phyloP scores from a whole-genome alignment of 768 basidiomycete genomes.

The Trametes cingulata region DNA sequence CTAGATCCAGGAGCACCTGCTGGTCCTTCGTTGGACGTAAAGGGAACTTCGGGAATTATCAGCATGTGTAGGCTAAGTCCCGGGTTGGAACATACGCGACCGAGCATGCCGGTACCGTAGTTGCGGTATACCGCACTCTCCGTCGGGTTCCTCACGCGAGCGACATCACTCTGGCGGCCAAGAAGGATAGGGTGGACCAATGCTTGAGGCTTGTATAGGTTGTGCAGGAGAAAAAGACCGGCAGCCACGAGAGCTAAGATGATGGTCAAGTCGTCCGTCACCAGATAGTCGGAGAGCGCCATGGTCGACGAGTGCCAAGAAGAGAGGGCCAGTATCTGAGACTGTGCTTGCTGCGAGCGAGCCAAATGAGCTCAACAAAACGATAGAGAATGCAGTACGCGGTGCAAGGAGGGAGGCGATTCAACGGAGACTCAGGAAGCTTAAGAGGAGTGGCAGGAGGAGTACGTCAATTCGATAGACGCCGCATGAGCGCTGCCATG shows the following conservation, averaged over 20 bases:
- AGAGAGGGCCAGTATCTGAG: too few relatives aligned
- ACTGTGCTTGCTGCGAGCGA: too few relatives aligned
- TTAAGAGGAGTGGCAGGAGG: background rate
- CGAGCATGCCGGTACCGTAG: constrained; percentile 84
- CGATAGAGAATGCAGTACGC: too few relatives aligned
- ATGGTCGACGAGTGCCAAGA: constrained; percentile 23
- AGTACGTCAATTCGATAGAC: background rate
- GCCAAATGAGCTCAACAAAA: too few relatives aligned
- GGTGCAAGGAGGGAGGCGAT: too few relatives aligned
- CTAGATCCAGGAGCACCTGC: constrained; percentile 62
- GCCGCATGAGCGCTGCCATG: background rate
- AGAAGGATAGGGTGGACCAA: constrained; percentile 93
- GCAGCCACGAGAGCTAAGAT: constrained; percentile 74
- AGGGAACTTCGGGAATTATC: constrained; percentile 60
- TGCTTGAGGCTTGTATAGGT: constrained; percentile 77
- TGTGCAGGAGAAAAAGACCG: constrained; percentile 75
- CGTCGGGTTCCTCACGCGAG: constrained; percentile 72
- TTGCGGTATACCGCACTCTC: constrained; percentile 91
- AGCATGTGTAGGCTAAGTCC: background rate
- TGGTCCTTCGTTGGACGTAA: constrained; percentile 71
- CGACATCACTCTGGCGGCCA: constrained; percentile 89
- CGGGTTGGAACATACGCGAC: constrained; percentile 53
- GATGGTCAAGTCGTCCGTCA: constrained; percentile 79
- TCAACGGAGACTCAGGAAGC: too few relatives aligned
- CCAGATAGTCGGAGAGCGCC: constrained; percentile 56